Base-by-base conservation (phyloP, 2,329 filamentous ascomycete genomes). In the Penicillium italicum region DNA sequence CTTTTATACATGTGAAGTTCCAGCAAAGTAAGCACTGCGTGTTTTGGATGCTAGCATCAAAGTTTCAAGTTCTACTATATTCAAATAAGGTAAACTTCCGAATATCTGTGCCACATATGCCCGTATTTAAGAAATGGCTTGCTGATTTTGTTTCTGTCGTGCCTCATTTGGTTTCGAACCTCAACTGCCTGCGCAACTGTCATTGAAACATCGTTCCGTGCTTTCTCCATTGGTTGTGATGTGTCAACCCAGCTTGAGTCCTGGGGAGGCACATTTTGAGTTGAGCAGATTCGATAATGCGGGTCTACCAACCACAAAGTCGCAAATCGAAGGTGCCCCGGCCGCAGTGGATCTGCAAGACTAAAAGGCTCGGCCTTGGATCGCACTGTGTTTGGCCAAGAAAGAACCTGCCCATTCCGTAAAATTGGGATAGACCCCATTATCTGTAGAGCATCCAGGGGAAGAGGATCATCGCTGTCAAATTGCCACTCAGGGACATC, bases 231-330 rank as follows among this genome's bases (percentile, higher is more conserved):
- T 20, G 36, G 34, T 16, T 43, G 16, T 37, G 30, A 43, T 24
- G 20, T 12, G 16, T 37, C 18, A 2, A 43, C 20, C 62, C 58
- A 63, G 30, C 45, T 55, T n/a, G 36, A 40, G 34, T 59, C 58
- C 42, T 65, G 52, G 3, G 62, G 58, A 11, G 62, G 60, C 14
- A 65, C 58, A 45, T 65, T 62, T 22, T 44, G 42, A 9, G 58
- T 62, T 3, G 62, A 63, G 7, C 55, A 55, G 7, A 65, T 34
- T 41, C 50, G 45, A 38, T 61, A 57, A 42, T 57, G 53, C n/a
- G 62, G 62, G 49, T 65, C 62, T 4, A 63, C 54, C 24, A 64
- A 47, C 28, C 53, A 48, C 10, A 65, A 42, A 49, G 55, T 61
- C 16, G 59, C 54, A 20, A 59, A 41, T 31, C 58, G 54, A 22